Conservation (phyloP, 2,329 filamentous ascomycete species). For the Clarireedia hainanense region DNA sequence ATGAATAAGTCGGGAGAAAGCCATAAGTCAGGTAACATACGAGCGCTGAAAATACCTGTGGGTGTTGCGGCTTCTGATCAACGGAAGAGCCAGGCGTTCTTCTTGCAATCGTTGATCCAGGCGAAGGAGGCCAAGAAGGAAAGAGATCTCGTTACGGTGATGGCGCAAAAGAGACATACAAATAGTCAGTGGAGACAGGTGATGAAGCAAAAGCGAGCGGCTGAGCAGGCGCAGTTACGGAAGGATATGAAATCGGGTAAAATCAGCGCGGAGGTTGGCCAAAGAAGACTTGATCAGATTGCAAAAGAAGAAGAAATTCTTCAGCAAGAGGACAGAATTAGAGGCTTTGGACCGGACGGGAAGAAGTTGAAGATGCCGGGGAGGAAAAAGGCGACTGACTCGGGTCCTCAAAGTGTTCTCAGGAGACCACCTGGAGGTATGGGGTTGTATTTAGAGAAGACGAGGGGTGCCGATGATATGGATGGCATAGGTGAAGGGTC, state of each 20-base stretch:
- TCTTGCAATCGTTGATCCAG: conserved; percentile 58
- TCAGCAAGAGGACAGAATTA: conserved; percentile 1
- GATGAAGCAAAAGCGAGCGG: conserved; percentile 10
- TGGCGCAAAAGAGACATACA: conserved; percentile 34
- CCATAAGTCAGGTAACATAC: neutral
- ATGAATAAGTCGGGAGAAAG: neutral
- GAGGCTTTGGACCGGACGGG: conserved; percentile 1
- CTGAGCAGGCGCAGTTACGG: conserved; percentile 17
- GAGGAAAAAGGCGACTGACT: conserved; percentile 3
- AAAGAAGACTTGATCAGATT: conserved; percentile 18
- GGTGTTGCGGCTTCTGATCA: conserved; percentile 24
- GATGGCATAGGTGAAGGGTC: neutral
- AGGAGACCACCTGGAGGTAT: conserved; percentile 8
- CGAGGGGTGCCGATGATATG: neutral
- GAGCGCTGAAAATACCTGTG: conserved; percentile 12
- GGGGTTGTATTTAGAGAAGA: conserved; percentile 1
- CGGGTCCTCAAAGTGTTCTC: neutral
- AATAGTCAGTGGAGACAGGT: conserved; percentile 17
- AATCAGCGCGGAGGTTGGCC: conserved; percentile 5
- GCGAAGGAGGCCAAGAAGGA: conserved; percentile 59
- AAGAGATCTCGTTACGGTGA: conserved; percentile 55
- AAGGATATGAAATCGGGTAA: conserved; percentile 10
- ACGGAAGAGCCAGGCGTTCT: conserved; percentile 40
- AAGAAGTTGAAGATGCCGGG: conserved; percentile 1
- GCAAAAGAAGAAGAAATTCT: conserved; percentile 13